Base-by-base conservation (phyloP, 2,329 filamentous ascomycete species). In the Chaetoscypha palmicola region DNA sequence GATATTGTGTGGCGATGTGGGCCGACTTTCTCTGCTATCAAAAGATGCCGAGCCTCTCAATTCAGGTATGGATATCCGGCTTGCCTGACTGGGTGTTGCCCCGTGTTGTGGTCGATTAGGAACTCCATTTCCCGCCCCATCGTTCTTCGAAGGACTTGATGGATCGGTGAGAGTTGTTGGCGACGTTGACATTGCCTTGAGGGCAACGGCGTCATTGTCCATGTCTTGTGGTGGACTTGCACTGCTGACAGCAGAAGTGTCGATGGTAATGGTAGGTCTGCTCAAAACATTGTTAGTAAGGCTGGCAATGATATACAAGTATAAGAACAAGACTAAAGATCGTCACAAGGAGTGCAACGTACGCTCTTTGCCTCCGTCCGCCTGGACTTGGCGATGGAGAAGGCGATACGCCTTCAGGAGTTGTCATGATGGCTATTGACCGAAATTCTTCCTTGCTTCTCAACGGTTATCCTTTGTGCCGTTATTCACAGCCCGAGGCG, bases 1-100 rank as follows among this genome's bases (percentile, higher is more conserved):
- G 31, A 83, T 65, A 64, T 84, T 83, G 60, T 83, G 80, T 4
- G 79, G 77, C 31, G 80, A 83, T 2, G 74, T 80, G 9, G 80
- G 80, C 54, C 78, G 68, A 55, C 76, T 79, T 35, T 77, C 76
- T 49, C 69, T 68, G 52, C 69, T 76, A 30, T 83, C 79, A 44
- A 79, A 80, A 11, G 77, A 80, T 39, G 64, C 68, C 40, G 72
- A 68, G 14, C 68, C 68, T 44, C 72, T 71, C 35, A 73, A 60
- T 52, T 81, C 76, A 1, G 71, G 52, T 44, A 58, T 54, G 14
- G 59, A 61, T 43, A 53, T 53, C 23, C 46, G 47, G 40, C 58
- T 59, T 26, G 49, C 47, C 26, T 57, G 53, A 47, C 55, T 62
- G 5, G 48, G 45, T 28, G 58, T 59, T 36, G 45, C 53, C 3